These are phyloP conservation scores for Oryza meyeriana DNA, from an alignment of 176 grass and related monocot genomes.

Conservation along the genomic window DNA sequence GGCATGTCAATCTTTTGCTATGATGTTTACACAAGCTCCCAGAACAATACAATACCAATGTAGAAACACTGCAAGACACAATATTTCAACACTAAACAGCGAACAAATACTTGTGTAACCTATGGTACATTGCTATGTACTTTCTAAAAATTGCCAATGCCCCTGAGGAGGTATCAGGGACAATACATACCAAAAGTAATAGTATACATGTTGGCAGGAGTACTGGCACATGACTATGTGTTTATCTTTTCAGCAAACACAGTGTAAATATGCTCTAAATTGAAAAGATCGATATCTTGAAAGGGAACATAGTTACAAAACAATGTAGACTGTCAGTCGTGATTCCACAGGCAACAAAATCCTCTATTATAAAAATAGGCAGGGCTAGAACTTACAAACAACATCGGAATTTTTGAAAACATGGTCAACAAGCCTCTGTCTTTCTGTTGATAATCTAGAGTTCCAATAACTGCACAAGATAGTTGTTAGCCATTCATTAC, in stretches of 20 bases:
- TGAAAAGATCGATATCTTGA: neutral
- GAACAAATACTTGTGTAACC: neutral
- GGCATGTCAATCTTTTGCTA: neutral
- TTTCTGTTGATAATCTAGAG: constrained; percentile 84
- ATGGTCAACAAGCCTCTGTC: constrained; percentile 64
- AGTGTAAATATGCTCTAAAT: neutral
- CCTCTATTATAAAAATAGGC: neutral
- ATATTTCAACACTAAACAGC: constrained; percentile 17
- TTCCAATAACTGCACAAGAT: constrained; percentile 82
- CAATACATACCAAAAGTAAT: neutral
- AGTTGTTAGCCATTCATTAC: constrained; percentile 6
- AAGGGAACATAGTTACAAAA: neutral
- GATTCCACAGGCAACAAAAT: constrained; percentile 7
- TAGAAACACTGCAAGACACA: neutral
- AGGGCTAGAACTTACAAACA: constrained; percentile 68
- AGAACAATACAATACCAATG: neutral
- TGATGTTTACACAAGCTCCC: neutral
- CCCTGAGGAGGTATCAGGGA: neutral
- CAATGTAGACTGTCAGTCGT: neutral
- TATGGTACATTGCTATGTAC: neutral
- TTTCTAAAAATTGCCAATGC: neutral
- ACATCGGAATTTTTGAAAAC: constrained; percentile 69
- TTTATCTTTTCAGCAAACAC: neutral
- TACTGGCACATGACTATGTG: neutral
- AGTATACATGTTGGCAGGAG: neutral